Conservation (phyloP, 257 asterid species). For the Plantago major region DNA sequence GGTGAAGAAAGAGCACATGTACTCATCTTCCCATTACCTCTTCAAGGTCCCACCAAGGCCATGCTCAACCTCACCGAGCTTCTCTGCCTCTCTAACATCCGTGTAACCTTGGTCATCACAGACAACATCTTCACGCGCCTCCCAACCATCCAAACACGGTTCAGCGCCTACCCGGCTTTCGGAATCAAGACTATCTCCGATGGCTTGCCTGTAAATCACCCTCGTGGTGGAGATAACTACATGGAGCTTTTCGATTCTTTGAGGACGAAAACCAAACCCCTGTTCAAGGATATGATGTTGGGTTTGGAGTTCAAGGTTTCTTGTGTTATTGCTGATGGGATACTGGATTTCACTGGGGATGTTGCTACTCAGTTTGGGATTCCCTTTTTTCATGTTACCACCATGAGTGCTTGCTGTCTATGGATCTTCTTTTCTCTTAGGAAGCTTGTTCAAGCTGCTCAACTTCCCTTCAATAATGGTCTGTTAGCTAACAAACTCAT, state of each 20-base stretch:
- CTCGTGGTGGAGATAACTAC: slow-evolving; percentile 35
- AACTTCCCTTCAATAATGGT: slow-evolving; percentile 33
- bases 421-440: slow-evolving; percentile 40
- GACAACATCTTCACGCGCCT: slow-evolving; percentile 33
- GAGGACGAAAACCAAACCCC: slow-evolving; percentile 28
- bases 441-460: slow-evolving; percentile 30
- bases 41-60: slow-evolving; percentile 65
- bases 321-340: slow-evolving; percentile 43
- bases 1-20: slow-evolving; percentile 28
- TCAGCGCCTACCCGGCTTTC: slow-evolving; percentile 36
- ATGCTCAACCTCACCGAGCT: slow-evolving; percentile 66
- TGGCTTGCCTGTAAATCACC: slow-evolving; percentile 48
- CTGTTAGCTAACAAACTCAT: neutral
- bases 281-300: slow-evolving; percentile 37
- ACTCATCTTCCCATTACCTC: slow-evolving; percentile 59
- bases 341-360: slow-evolving; percentile 35
- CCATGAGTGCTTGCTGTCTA: slow-evolving; percentile 47
- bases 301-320: slow-evolving; percentile 13
- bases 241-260: slow-evolving; percentile 45
- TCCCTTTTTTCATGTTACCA: slow-evolving; percentile 37
- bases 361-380: slow-evolving; percentile 41
- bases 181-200: slow-evolving; percentile 43
- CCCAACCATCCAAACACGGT: slow-evolving; percentile 38
- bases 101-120: slow-evolving; percentile 48
- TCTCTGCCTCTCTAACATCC: slow-evolving; percentile 37